Conservation (phyloP, 83 land plant species). For the Picea abies region DNA sequence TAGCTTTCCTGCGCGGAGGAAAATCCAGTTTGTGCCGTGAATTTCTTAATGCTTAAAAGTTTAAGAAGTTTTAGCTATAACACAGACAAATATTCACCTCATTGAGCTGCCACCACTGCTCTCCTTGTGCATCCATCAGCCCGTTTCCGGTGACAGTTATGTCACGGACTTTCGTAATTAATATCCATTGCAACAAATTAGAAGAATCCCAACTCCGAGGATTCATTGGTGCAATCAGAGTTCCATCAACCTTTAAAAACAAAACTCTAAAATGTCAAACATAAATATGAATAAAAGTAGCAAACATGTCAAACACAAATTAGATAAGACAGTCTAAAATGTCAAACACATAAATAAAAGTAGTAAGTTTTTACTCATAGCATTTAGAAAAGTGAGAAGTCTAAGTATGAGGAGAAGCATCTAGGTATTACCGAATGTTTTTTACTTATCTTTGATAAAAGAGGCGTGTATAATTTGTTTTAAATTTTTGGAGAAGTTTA, state of each 20-base stretch:
- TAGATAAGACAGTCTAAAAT: too few relatives aligned
- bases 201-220: constrained; percentile 17
- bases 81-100: not conserved
- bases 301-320: not conserved
- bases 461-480: too few relatives aligned
- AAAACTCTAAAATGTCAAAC: not conserved
- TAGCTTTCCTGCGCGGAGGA: not conserved
- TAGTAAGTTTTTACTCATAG: too few relatives aligned
- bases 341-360: too few relatives aligned
- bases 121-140: constrained; percentile 28
- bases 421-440: too few relatives aligned
- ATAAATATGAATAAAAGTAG: not conserved
- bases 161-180: constrained; percentile 17
- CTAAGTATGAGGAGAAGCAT: too few relatives aligned
- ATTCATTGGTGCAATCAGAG: constrained; percentile 19
- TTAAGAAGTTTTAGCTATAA: not conserved
- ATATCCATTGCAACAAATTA: constrained; percentile 28
- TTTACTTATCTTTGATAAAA: too few relatives aligned
- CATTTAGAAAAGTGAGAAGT: too few relatives aligned
- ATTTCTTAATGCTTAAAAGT: not conserved
- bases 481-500: too few relatives aligned
- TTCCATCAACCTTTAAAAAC: constrained; percentile 31
- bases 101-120: constrained; percentile 25
- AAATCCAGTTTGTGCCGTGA: not conserved
- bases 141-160: constrained; percentile 22